Base-by-base conservation (phyloP, 768 basidiomycete genomes). In the Sarcodon sp. region DNA sequence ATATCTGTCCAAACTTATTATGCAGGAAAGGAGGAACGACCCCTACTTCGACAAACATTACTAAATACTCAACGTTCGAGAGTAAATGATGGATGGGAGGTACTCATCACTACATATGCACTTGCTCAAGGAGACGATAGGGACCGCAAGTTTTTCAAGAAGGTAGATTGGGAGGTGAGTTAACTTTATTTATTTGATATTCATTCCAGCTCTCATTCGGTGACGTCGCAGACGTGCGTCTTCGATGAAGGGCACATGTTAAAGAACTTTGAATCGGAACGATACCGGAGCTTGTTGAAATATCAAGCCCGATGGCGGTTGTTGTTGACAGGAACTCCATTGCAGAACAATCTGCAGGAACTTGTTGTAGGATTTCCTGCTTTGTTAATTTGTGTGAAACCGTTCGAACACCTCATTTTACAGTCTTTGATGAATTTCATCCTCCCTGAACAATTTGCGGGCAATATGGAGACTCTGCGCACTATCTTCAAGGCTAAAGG, bases 371-470 rank as follows among this genome's bases (percentile, higher is more conserved):
- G 85, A 71, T 31, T 44, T 31, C 43, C 46, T 47, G 21, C 46
- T 49, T 47, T 55, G 27, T 27, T 47, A n/a, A 13, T 11, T 44
- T 21, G 35, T 33, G 36, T 37, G 11, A 36, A 33, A 47, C 32
- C 43, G 41, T 11, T 3, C 6, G 7, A 33, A 18, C 43, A 50
- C 47, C 48, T 27, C n/a, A 33, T 35, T 43, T 21, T 45, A 16
- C 58, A 98, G 93, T 98, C 96, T 6, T 68, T 99, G 57, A 83
- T 99, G 71, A 96, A 96, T 64, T 99, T 99, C 69, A 97, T 98
- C 59, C 73, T 98, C 38, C 92, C 94, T 7, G 78, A 89, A 45
- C 80, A 89, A 57, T 94, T 99, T 61, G 75, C 76, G 16, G 79
- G 76, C 35, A 75, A 86, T 6, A 70, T 91, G 59, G 80, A 79